Percentiles rank a stretch among this genome's conserved stretches.
These are phyloP conservation scores for Trametes versicolor DNA, from an alignment of 1,284 basidiomycete genomes.

Conservation along the genomic window DNA sequence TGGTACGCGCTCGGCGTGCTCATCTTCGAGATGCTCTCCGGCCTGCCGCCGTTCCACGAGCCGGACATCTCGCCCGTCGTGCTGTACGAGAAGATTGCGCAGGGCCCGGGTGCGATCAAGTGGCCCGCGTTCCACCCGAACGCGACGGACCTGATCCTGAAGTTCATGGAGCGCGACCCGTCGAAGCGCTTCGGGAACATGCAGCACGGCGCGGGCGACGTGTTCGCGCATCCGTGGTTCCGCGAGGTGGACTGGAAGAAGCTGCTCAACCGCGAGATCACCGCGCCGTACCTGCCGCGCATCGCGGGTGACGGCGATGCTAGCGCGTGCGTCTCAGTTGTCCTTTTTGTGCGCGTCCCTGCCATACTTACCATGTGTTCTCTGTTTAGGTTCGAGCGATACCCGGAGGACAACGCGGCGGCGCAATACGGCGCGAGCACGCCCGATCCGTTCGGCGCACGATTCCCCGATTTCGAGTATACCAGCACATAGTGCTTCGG, in stretches of 20 bases:
- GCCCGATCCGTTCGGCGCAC: slow-evolving; percentile 63
- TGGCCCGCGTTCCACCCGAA: slow-evolving; percentile 91
- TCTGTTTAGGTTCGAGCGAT: slow-evolving; percentile 71
- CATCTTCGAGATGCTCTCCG: slow-evolving; percentile 97
- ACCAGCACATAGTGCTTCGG: slow-evolving; percentile 33
- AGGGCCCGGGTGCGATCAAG: slow-evolving; percentile 80
- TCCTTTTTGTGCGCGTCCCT: neutral
- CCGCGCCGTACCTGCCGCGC: slow-evolving; percentile 94
- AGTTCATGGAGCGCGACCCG: slow-evolving; percentile 91
- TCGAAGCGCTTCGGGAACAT: slow-evolving; percentile 95
- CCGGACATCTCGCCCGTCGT: slow-evolving; percentile 70
- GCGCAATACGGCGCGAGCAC: slow-evolving; percentile 65
- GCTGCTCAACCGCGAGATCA: slow-evolving; percentile 87
- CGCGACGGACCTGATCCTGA: slow-evolving; percentile 90
- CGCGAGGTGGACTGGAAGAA: slow-evolving; percentile 95
- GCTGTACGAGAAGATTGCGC: slow-evolving; percentile 85
- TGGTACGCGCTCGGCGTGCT: slow-evolving; percentile 99
- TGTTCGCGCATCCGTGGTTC: slow-evolving; percentile 98
- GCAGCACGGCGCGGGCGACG: slow-evolving; percentile 91
- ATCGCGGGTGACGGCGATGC: slow-evolving; percentile 89
- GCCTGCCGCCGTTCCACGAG: slow-evolving; percentile 82
- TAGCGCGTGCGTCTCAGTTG: slow-evolving; percentile 76
- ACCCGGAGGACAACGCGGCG: slow-evolving; percentile 75
- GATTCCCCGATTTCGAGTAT: slow-evolving; percentile 79
- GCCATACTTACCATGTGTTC: slow-evolving; percentile 4